Base-by-base conservation (phyloP, 176 grass and related monocot species). In the bread wheat (Triticum aestivum) region DNA sequence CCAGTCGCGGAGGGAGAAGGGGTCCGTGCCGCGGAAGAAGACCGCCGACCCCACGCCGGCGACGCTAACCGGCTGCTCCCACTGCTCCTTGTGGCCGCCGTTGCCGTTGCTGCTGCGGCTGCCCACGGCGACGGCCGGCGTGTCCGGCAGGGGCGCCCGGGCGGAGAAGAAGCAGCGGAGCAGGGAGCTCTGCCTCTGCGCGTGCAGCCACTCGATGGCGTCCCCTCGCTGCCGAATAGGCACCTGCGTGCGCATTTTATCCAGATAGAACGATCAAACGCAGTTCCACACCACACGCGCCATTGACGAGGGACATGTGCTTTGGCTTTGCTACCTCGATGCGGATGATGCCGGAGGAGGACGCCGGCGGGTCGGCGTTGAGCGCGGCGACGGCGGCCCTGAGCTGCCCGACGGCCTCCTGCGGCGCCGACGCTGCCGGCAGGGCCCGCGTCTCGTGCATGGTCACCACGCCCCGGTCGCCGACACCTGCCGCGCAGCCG, bases 181-280 rank as follows among this genome's bases (percentile, higher is more conserved):
- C 65, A 94, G 79, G 41, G 70, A 70, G 66, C 23, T 73, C 79
- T 98, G 93, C 30, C 11, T 63, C 82, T 98, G 93, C 15, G 88
- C 92, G 58, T 94, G 92, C n/a, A 98, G 90, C 96, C 92, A 98
- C 75, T 94, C 90, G 30, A 96, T 78, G 75, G 93, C 92, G 42
- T 98, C 90, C 61, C 79, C 90, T 21, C 93, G 82, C 87, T 94
- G 88, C 89, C 82, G 87, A 38, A 98, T 89, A 5, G 93, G 93
- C 45, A 98, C 91, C 92, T 94, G 87, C 69, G 34, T 47, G 71
- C 71, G 41, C 39, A 37, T 75, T 75, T 27, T 15, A 17, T 41
- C 18, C 35, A 9, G 3, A n/a, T 47, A 41, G 29, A 30, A 30
- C 38, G 1, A 11, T 45, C 24, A 42, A 13, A 27, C 39, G 3